A percentile compares a stretch with the other conserved stretches of the same genome.
These are phyloP conservation scores for Candida caryicola DNA, from an alignment of 805 yeast genomes.

Conservation along the genomic window DNA sequence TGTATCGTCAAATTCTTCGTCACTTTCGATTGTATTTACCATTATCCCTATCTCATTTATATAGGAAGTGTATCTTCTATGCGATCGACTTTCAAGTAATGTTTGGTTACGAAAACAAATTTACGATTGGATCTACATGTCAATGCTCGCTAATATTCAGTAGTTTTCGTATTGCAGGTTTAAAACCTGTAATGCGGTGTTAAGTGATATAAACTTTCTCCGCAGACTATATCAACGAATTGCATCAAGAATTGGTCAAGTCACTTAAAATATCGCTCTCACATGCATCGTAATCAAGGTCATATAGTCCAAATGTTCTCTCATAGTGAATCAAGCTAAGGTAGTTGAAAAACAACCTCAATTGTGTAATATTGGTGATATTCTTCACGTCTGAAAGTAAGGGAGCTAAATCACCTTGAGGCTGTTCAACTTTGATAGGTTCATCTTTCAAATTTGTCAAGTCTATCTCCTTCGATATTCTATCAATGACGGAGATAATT, in stretches of 20 bases:
- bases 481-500: conserved; percentile 46
- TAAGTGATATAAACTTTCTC: too few species aligned
- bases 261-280: conserved; percentile 59
- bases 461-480: conserved; percentile 35
- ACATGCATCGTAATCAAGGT: conserved; percentile 40
- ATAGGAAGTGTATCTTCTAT: background rate
- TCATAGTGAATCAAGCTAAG: conserved; percentile 65
- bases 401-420: conserved; percentile 36
- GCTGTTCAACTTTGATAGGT: conserved; percentile 37
- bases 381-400: conserved; percentile 42
- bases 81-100: too few species aligned
- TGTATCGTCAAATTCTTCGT: conserved; percentile 32
- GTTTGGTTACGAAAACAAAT: too few species aligned
- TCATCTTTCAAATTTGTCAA: conserved; percentile 30
- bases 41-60: background rate
- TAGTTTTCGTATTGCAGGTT: too few species aligned
- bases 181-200: too few species aligned
- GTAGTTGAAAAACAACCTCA: conserved; percentile 64
- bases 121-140: background rate
- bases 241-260: too few species aligned
- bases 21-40: conserved; percentile 12
- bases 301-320: conserved; percentile 52
- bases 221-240: too few species aligned
- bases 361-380: conserved; percentile 41
- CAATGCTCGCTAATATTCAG: background rate